Evolutionary conservation across 768 basidiomycete genomes (phyloP), one percentile per base, ranked within the genome.

Genomic region (Boletus barrowsii): DNA sequence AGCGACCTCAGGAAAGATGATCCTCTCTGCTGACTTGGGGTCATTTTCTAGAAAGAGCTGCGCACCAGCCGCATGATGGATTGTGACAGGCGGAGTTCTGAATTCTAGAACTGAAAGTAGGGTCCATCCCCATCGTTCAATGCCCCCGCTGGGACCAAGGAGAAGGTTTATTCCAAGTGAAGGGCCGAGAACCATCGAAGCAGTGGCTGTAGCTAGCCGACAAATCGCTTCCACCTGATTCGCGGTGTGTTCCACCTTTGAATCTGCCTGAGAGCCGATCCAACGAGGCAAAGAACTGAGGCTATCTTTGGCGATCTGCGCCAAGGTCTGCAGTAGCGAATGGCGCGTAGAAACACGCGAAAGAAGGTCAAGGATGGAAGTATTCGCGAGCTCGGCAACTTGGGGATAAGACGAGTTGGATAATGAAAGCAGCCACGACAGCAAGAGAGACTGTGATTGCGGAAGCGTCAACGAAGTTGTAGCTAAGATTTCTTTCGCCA

Each of bases 101-200:
- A 98, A 83, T 60, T 93, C 86, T 37, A 98, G 72, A n/a, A 88
- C 90, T 0, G 83, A 81, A 29, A 98, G 77, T 5, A 99, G 65
- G 45, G 82, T 81, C 87, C 89, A 93, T 5, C 93, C 90, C 96
- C 94, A 98, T 68, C 86, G 86, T 62, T 97, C 93, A 17, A 97
- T 83, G 0, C 89, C 87, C 7, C 93, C 92, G 0, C 74, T 79
- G 1, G 93, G 87, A 4, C 93, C 93, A 1, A 96, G 77, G 6
- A 93, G 76, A 51, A 79, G 80, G 9, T 78, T 81, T 3, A 91
- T 73, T 36, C 75, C 76, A 15, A 74, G 62, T 2, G 73, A 63
- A 29, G 79, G 61, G 14, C 73, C 65, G 33, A 49, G 41, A n/a
- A 39, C 29, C 51, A 59, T 62, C 2, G 61, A 51, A 24, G 47